Conservation (phyloP, 345 rosid genomes). For the Heritiera littoralis region DNA sequence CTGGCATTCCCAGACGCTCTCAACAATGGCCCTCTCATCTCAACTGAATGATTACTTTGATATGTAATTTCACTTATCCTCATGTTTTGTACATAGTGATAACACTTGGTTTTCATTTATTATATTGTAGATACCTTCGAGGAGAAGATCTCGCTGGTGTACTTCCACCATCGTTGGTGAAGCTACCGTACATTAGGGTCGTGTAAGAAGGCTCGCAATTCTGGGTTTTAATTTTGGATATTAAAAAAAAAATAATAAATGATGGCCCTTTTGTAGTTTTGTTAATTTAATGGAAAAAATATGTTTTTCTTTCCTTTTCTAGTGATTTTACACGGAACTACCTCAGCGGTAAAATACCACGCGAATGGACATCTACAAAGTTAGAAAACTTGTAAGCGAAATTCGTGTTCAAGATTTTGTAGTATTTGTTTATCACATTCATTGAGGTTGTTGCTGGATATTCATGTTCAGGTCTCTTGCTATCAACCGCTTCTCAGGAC, state of each 20-base stretch:
- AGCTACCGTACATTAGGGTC: constrained; percentile 21
- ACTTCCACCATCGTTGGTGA: constrained; percentile 28
- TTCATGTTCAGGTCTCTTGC: constrained; percentile 34
- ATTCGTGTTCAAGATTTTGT: background rate
- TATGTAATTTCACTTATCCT: background rate
- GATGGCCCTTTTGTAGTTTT: background rate
- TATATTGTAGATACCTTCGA: constrained; percentile 19
- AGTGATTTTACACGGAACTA: constrained; percentile 44
- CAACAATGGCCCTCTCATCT: background rate
- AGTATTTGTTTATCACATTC: background rate
- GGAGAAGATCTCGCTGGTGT: constrained; percentile 30
- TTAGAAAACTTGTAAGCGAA: constrained; percentile 16
- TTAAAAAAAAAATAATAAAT: background rate
- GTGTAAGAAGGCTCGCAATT: constrained; percentile 18
- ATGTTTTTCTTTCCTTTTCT: background rate
- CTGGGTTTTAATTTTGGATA: background rate
- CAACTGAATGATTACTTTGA: background rate
- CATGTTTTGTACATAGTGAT: too few relatives aligned
- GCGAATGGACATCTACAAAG: constrained; percentile 40
- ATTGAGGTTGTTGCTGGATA: background rate
- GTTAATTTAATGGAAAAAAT: background rate
- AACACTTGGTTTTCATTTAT: background rate
- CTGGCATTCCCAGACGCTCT: background rate
- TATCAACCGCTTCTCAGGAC: constrained; percentile 47
- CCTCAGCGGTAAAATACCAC: constrained; percentile 49